Evolutionary conservation across 2,329 filamentous ascomycete genomes (phyloP).

Genomic region (Venturia aucupariae): DNA sequence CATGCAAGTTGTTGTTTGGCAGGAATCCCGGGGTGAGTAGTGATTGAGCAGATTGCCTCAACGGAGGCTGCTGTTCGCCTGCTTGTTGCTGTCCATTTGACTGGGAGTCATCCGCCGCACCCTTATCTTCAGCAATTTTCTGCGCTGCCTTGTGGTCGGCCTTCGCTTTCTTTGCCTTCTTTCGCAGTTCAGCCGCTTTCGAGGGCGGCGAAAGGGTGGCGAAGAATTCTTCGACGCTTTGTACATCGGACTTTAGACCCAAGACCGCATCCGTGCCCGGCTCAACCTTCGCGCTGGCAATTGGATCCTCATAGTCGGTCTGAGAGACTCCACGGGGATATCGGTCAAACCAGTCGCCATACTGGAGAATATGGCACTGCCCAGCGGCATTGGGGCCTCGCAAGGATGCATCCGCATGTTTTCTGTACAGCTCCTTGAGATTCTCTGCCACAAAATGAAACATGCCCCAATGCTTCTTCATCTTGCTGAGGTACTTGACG

Average conservation of each 20-base stretch:
- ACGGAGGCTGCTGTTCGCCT: background rate
- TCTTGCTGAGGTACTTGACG: conserved; percentile 80
- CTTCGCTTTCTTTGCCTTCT: conserved; percentile 38
- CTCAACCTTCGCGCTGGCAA: conserved; percentile 64
- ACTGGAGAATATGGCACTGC: conserved; percentile 64
- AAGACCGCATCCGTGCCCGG: conserved; percentile 79
- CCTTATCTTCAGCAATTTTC: background rate
- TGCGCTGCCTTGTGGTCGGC: conserved; percentile 14
- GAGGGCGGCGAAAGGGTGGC: conserved; percentile 61
- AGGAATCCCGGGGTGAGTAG: conserved; percentile 14
- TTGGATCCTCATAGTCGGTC: conserved; percentile 72
- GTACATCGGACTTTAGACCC: conserved; percentile 80
- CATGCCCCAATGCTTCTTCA: conserved; percentile 98
- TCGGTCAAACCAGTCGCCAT: conserved; percentile 93
- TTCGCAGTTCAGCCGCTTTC: conserved; percentile 39
- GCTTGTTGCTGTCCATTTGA: background rate
- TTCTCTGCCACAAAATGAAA: conserved; percentile 96
- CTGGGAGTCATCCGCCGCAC: too few species aligned
- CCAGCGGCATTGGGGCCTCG: conserved; percentile 45
- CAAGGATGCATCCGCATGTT: conserved; percentile 71
- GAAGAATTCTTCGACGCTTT: conserved; percentile 92
- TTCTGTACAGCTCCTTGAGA: conserved; percentile 77
- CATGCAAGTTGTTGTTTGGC: background rate
- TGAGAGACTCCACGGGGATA: conserved; percentile 88
- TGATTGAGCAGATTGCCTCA: background rate